Percentiles rank a stretch among this genome's conserved stretches.
Conservation (phyloP, 2,329 filamentous ascomycete genomes). For the Fusarium heterosporum region DNA sequence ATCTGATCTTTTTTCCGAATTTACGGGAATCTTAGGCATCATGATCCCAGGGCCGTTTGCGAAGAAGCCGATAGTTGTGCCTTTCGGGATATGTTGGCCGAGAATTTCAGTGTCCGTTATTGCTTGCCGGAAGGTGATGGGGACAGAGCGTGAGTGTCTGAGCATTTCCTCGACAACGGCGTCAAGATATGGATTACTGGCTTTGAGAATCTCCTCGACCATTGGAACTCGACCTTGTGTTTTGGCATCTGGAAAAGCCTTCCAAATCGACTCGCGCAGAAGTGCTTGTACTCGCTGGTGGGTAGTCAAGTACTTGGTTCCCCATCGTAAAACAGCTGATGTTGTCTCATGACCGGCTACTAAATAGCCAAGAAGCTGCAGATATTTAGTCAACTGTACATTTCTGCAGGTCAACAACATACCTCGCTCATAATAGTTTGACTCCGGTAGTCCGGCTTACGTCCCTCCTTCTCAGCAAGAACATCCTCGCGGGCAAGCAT, state of each 20-base stretch:
- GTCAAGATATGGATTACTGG: slow-evolving; percentile 52
- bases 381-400: background rate
- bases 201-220: slow-evolving; percentile 45
- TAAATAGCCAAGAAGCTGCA: slow-evolving; percentile 42
- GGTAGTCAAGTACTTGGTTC: slow-evolving; percentile 41
- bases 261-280: slow-evolving; percentile 43
- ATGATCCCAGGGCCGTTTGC: slow-evolving; percentile 43
- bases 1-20: slow-evolving; percentile 23
- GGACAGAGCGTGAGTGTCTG: slow-evolving; percentile 45
- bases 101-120: slow-evolving; percentile 50
- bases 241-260: slow-evolving; percentile 35
- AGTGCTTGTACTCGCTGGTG: slow-evolving; percentile 44
- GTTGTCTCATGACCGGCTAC: slow-evolving; percentile 47
- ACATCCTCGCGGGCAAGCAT: slow-evolving; percentile 49
- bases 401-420: background rate
- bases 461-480: slow-evolving; percentile 47
- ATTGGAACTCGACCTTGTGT: slow-evolving; percentile 41
- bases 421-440: slow-evolving; percentile 51
- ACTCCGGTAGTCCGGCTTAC: slow-evolving; percentile 48
- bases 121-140: slow-evolving; percentile 47
- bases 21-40: slow-evolving; percentile 40
- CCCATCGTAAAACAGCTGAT: slow-evolving; percentile 38
- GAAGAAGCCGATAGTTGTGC: slow-evolving; percentile 48
- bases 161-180: slow-evolving; percentile 54
- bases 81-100: slow-evolving; percentile 50